Base-by-base conservation (phyloP, 1,139 yeast genomes). In the Lodderomyces jiufengensis region DNA sequence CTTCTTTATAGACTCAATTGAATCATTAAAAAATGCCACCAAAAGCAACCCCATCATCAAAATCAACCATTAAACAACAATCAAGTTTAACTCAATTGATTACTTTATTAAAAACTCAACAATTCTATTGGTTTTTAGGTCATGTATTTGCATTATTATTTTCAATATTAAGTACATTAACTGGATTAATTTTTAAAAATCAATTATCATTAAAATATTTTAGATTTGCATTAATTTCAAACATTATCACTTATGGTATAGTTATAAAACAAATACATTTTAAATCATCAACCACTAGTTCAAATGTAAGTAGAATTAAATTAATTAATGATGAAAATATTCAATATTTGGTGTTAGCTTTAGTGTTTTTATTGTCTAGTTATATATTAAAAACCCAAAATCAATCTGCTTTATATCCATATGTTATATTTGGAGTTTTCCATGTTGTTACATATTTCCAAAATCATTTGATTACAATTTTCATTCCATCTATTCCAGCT, bases 341-440 rank as follows among this genome's bases (percentile, higher is more conserved):
- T 24, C 80, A 74, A 44, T 75, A 75, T 48, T 57, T 74, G 38
- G 31, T 54, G 13, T 57, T 75, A 44, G 76, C 79, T 0, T 40
- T 59, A 6, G 51, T 63, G 13, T 61, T 73, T 25, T 65, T 55
- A 36, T 35, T 54, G 22, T 47, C 61, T 10, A 59, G 68, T 41
- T 57, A 52, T 40, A 44, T 50, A 18, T 49, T 63, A 34, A 68
- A 66, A 1, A 26, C 9, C 30, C 50, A 50, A 13, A 49, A 67
- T 14, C 49, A 59, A 7, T 70, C 70, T n/a, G 55, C 66, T 8
- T 59, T 75, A 31, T 73, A 73, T 49, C 72, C 83, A 21, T 78
- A 75, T 42, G 61, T 67, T 3, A 71, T 78, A n/a, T 79, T 70
- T 54, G 74, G 82, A 1, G 43, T 73, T 3, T 79, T 79, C 61